Percentiles rank a stretch among this genome's conserved stretches.
Conservation (phyloP, 2,329 filamentous ascomycete species). For the Phaeosphaeriaceae sp. region DNA sequence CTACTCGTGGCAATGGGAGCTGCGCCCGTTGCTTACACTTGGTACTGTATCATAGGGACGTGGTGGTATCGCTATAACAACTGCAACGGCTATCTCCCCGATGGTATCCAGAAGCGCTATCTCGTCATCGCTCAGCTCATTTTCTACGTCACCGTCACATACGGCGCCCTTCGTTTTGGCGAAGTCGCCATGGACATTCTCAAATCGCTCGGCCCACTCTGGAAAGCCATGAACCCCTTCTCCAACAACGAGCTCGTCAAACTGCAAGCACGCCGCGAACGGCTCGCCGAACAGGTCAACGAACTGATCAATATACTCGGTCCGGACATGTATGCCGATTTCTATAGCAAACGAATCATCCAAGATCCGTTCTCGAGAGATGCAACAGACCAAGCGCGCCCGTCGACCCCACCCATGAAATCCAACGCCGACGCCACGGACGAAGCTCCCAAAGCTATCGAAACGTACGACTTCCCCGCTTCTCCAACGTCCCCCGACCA, state of each 20-base stretch:
- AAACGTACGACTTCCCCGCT: slow-evolving; percentile 36
- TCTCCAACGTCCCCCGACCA: slow-evolving; percentile 30
- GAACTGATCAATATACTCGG: slow-evolving; percentile 94
- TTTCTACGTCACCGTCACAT: slow-evolving; percentile 86
- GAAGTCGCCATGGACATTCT: slow-evolving; percentile 99
- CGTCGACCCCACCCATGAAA: slow-evolving; percentile 26
- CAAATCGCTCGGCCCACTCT: slow-evolving; percentile 88
- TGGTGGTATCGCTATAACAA: slow-evolving; percentile 63
- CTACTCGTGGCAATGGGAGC: slow-evolving; percentile 49
- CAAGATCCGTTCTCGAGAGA: slow-evolving; percentile 41
- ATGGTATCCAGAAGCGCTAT: slow-evolving; percentile 73
- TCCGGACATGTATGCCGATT: slow-evolving; percentile 97
- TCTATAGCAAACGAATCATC: slow-evolving; percentile 49
- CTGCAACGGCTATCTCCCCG: slow-evolving; percentile 80
- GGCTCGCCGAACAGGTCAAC: slow-evolving; percentile 82
- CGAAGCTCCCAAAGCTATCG: slow-evolving; percentile 23
- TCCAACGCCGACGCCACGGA: slow-evolving; percentile 19
- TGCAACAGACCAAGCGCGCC: slow-evolving; percentile 12
- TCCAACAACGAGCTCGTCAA: slow-evolving; percentile 84
- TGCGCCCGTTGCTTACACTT: slow-evolving; percentile 43
- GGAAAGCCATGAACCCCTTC: slow-evolving; percentile 83
- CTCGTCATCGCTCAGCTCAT: slow-evolving; percentile 74
- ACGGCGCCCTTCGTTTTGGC: slow-evolving; percentile 90
- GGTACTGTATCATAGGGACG: slow-evolving; percentile 41
- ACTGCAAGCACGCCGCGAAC: slow-evolving; percentile 73